Evolutionary conservation across 2,329 filamentous ascomycete genomes (phyloP), one percentile per base, ranked within the genome.

Genomic region (Fonsecaea pedrosoi): DNA sequence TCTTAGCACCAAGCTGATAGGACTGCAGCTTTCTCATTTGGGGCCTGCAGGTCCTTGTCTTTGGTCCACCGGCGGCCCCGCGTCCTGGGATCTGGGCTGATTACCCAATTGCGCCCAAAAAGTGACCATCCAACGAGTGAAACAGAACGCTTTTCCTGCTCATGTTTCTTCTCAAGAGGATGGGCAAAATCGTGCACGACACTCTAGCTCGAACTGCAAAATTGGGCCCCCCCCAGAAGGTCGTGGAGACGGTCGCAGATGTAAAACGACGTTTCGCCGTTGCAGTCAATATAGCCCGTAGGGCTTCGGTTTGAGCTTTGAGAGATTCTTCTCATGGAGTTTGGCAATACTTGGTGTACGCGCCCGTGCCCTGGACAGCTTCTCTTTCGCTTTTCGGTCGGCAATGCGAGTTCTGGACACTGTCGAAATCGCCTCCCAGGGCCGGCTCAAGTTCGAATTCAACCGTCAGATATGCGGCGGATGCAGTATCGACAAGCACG

Each of bases 381-480:
- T 71, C 15, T 68, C 63, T 42, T 65, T 64, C 13, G 70, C 69
- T 60, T 58, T 71, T 53, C 69, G 70, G 54, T 73, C 69, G 15
- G 68, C 66, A 5, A 72, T 90, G 12, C 81, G 84, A 48, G 89
- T 89, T 0, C 77, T 92, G 57, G 82, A 87, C 56, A 73, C 76
- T 10, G 69, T 72, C 1, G 42, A 71, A 25, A 78, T 82, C 4
- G 74, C 81, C 40, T 79, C 83, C 1, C 78, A 87, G 0, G 81
- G 84, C 42, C 83, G 84, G 0, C 90, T 92, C 75, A 74, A 79
- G 25, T 80, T 92, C 0, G 78, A 86, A 12, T 90, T 90, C 72
- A 84, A 82, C 48, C 80, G 87, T 69, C 89, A 85, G 71, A 87
- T 90, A 74, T 90, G 87, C 87, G 88, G 86, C 71, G 89, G 87